These are phyloP conservation scores for Saccharomycopsis oosterbeekiorum DNA, from an alignment of 805 yeast genomes.

Conservation along the genomic window DNA sequence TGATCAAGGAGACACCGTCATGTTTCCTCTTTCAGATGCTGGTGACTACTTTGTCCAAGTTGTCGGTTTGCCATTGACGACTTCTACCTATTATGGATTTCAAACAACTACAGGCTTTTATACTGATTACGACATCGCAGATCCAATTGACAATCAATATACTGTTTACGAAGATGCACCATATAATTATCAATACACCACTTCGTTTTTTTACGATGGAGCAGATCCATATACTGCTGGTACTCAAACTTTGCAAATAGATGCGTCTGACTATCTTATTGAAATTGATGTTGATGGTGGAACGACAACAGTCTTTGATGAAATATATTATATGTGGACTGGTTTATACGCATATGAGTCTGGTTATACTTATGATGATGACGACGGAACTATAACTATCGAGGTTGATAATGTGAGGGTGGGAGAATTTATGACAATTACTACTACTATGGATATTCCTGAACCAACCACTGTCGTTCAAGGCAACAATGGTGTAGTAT, in stretches of 20 bases:
- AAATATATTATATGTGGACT: too few relatives aligned
- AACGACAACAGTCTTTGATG: background rate
- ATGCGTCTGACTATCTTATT: background rate
- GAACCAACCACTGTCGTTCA: background rate
- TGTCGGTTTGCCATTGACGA: background rate
- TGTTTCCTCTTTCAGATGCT: background rate
- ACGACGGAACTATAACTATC: background rate
- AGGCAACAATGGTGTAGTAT: background rate
- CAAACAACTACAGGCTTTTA: background rate
- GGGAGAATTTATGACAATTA: background rate
- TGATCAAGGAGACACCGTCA: background rate
- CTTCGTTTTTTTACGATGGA: background rate
- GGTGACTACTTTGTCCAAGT: background rate
- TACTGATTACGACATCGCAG: background rate
- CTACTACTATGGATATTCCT: background rate
- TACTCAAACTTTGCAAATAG: background rate
- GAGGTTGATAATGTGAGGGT: background rate
- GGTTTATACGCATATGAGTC: too few relatives aligned
- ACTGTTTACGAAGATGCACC: background rate
- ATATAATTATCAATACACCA: background rate
- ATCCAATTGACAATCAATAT: too few relatives aligned
- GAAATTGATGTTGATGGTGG: background rate
- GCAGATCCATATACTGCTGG: background rate
- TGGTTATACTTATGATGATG: background rate
- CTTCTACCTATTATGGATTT: background rate